Evolutionary conservation across 257 asterid genomes (phyloP).

Genomic region (Coffea eugenioides): DNA sequence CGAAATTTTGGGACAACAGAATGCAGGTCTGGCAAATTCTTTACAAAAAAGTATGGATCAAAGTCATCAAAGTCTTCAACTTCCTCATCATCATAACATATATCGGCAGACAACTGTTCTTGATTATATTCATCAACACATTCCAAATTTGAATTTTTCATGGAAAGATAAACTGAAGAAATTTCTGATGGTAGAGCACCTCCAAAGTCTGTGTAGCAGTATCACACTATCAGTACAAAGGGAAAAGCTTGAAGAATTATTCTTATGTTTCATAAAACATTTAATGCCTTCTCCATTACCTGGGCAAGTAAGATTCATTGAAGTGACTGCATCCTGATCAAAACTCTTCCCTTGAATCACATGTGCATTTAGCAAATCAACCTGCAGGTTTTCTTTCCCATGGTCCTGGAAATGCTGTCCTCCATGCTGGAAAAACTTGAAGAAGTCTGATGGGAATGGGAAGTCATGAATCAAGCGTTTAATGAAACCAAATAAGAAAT

Average conservation of each 20-base stretch:
- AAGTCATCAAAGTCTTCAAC: slow-evolving; percentile 85
- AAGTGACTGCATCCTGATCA: slow-evolving; percentile 10
- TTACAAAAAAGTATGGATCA: slow-evolving; percentile 85
- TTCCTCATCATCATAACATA: slow-evolving; percentile 62
- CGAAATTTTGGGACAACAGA: slow-evolving; percentile 84
- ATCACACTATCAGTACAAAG: slow-evolving; percentile 15
- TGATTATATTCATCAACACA: slow-evolving; percentile 78
- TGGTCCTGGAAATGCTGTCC: slow-evolving; percentile 50
- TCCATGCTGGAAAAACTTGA: slow-evolving; percentile 54
- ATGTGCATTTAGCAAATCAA: slow-evolving; percentile 33
- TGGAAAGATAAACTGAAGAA: slow-evolving; percentile 64
- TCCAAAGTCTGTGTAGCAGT: slow-evolving; percentile 43
- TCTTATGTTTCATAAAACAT: slow-evolving; percentile 1
- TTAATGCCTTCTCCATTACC: slow-evolving; percentile 20
- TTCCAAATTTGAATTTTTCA: slow-evolving; percentile 70
- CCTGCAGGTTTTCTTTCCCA: slow-evolving; percentile 48
- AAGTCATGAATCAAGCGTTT: background rate
- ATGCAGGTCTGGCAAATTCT: slow-evolving; percentile 79
- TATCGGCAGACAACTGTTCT: slow-evolving; percentile 60
- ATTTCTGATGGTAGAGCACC: slow-evolving; percentile 58
- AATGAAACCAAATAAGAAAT: slow-evolving; percentile 11
- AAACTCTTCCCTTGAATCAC: slow-evolving; percentile 21
- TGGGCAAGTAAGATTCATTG: slow-evolving; percentile 19
- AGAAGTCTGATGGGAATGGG: slow-evolving; percentile 45
- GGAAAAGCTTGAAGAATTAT: slow-evolving; percentile 12